phyloP scores from a whole-genome alignment of 345 rosid species.

The Eucalyptus shirleyi region DNA sequence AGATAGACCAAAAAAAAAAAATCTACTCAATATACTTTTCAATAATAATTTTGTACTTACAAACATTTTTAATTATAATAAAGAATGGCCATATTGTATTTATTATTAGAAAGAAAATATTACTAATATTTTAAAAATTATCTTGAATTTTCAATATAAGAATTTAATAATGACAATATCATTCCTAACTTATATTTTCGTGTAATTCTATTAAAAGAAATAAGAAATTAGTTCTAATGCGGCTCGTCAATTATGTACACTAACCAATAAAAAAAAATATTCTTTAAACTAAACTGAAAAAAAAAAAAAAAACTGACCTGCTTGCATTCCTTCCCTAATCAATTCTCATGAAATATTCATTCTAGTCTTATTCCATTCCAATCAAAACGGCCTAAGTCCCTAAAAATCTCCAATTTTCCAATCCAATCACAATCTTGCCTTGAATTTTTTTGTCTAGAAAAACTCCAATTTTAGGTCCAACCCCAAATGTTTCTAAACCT shows the following conservation, averaged over 20 bases:
- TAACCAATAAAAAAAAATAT: not conserved
- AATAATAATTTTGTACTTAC: too few species aligned
- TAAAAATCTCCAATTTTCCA: not conserved
- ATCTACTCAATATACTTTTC: not conserved
- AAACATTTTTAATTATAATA: too few species aligned
- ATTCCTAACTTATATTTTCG: not conserved
- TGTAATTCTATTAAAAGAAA: not conserved
- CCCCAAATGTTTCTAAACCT: not conserved
- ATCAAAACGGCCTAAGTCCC: not conserved
- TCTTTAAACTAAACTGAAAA: not conserved
- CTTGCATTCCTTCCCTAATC: not conserved
- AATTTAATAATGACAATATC: too few species aligned
- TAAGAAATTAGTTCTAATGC: not conserved
- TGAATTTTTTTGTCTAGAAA: not conserved
- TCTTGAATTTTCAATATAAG: not conserved
- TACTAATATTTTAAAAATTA: too few species aligned
- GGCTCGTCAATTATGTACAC: not conserved
- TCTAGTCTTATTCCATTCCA: not conserved
- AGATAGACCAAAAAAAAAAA: too few species aligned
- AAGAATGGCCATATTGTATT: not conserved
- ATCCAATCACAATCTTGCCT: not conserved
- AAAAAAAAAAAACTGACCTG: not conserved
- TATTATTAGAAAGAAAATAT: not conserved
- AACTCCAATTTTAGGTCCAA: not conserved
- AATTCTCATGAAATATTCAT: not conserved